phyloP scores from a whole-genome alignment of 2,329 filamentous ascomycete genomes.

The Pestalotiopsis sp. region DNA sequence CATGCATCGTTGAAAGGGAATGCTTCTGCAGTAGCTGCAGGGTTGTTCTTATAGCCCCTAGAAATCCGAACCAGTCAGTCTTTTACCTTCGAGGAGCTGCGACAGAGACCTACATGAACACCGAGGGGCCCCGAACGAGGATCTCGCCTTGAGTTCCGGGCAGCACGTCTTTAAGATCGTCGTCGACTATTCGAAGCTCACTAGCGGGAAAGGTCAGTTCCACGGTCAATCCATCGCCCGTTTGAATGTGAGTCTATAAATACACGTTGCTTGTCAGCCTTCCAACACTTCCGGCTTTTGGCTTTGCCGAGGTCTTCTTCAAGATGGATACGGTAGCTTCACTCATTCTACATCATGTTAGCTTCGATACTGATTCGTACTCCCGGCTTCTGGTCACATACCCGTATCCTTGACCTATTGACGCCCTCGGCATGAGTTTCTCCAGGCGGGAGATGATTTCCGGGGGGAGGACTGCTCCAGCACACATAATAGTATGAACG shows the following conservation, averaged over 20 bases:
- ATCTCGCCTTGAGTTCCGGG: constrained; percentile 52
- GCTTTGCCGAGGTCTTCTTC: constrained; percentile 19
- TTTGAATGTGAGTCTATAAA: constrained; percentile 38
- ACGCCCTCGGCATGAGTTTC: constrained; percentile 16
- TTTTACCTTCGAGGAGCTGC: background rate
- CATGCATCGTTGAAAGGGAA: constrained; percentile 47
- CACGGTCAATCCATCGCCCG: background rate
- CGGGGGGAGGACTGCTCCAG: constrained; percentile 22
- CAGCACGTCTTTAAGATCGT: constrained; percentile 56
- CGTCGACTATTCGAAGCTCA: constrained; percentile 52
- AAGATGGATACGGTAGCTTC: constrained; percentile 23
- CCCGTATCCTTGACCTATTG: constrained; percentile 26
- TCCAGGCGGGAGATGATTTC: constrained; percentile 20
- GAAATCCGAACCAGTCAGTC: background rate
- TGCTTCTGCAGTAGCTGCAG: constrained; percentile 60
- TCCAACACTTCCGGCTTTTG: constrained; percentile 49
- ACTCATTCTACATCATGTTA: constrained; percentile 18
- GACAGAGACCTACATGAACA: constrained; percentile 59
- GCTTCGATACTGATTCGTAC: background rate
- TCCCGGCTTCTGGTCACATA: background rate
- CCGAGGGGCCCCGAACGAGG: constrained; percentile 67
- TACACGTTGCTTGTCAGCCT: constrained; percentile 58
- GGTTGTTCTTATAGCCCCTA: constrained; percentile 61
- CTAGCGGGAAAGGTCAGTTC: background rate
- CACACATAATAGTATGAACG: constrained; percentile 22